These are phyloP conservation scores for Phanerochaete sordida DNA, from an alignment of 768 basidiomycete species.

Conservation along the genomic window DNA sequence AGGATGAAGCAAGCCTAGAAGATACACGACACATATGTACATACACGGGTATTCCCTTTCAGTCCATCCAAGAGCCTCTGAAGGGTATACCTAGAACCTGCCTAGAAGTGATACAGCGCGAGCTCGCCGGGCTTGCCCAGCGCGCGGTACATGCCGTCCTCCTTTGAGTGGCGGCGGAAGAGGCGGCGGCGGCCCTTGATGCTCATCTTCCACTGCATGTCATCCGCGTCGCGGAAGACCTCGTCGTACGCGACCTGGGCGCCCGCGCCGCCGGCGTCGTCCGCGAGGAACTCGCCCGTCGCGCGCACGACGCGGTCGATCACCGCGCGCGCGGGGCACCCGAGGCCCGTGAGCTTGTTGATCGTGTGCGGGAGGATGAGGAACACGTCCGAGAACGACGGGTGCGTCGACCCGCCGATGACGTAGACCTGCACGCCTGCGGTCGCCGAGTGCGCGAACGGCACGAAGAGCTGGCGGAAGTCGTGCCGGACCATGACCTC, in stretches of 20 bases:
- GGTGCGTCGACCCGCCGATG: constrained; percentile 27
- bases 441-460: constrained; percentile 17
- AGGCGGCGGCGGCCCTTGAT: not conserved
- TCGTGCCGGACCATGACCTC: constrained; percentile 35
- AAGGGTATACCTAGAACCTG: not conserved
- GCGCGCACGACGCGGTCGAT: constrained; percentile 18
- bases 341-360: constrained; percentile 23
- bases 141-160: constrained; percentile 4
- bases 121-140: constrained; percentile 11
- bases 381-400: constrained; percentile 32
- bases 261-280: constrained; percentile 2
- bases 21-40: not conserved
- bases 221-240: constrained; percentile 1
- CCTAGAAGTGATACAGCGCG: constrained; percentile 3
- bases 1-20: not conserved
- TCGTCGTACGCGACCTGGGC: constrained; percentile 5
- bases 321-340: constrained; percentile 15
- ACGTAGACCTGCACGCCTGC: not conserved
- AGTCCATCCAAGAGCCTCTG: not conserved
- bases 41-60: not conserved
- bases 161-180: not conserved
- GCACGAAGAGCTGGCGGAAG: constrained; percentile 27
- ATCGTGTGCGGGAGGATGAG: constrained; percentile 28
- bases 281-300: constrained; percentile 18
- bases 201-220: constrained; percentile 1